Evolutionary conservation across 2,329 filamentous ascomycete species (phyloP).

Genomic region (Arthrobotrys musiformis): DNA sequence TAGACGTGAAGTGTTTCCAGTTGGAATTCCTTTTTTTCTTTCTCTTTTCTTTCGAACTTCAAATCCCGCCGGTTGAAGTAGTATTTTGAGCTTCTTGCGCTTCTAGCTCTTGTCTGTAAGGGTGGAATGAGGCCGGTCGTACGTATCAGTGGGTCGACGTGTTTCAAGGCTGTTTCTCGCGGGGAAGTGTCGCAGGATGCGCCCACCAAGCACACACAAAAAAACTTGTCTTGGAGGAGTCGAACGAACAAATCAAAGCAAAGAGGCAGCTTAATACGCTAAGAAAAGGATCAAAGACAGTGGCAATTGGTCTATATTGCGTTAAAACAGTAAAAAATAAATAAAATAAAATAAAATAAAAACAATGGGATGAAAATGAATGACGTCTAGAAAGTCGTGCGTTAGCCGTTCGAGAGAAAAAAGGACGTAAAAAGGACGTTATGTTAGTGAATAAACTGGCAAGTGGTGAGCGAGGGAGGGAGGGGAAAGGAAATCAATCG

Average conservation of each 20-base stretch:
- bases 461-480: background rate
- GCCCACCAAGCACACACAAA: constrained; percentile 5
- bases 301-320: constrained; percentile 39
- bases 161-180: constrained; percentile 31
- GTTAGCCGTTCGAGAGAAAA: constrained; percentile 1
- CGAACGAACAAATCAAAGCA: constrained; percentile 31
- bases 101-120: background rate
- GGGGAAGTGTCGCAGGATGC: constrained; percentile 20
- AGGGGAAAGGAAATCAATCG: constrained; percentile 27
- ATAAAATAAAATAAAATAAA: background rate
- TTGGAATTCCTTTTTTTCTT: background rate
- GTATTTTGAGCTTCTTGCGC: constrained; percentile 4
- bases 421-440: constrained; percentile 32
- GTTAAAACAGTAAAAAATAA: constrained; percentile 1
- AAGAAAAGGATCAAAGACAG: constrained; percentile 14
- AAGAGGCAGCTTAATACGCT: constrained; percentile 31
- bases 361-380: background rate
- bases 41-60: too few species aligned
- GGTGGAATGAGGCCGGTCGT: constrained; percentile 1
- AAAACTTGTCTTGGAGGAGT: constrained; percentile 4
- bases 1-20: background rate
- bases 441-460: background rate
- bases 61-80: background rate
- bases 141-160: constrained; percentile 9
- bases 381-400: constrained; percentile 30